A percentile compares a stretch with the other conserved stretches of the same genome.
Conservation (phyloP, 345 rosid species). For the Hevea brasiliensis region DNA sequence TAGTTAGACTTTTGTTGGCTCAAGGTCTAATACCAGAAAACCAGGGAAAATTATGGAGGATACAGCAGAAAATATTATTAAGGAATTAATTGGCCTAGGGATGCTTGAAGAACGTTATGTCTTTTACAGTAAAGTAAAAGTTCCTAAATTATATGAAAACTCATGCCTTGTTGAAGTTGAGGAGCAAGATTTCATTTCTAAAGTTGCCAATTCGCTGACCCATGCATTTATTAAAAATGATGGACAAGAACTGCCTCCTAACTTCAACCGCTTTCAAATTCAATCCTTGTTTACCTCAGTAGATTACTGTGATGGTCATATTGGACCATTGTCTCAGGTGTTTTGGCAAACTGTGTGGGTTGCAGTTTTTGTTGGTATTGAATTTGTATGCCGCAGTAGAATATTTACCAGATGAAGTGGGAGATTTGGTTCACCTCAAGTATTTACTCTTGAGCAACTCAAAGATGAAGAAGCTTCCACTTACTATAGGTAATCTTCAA, state of each 20-base stretch:
- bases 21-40: not conserved
- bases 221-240: not conserved
- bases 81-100: not conserved
- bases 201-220: not conserved
- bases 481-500: conserved; percentile 3
- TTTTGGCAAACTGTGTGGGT: not conserved
- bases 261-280: not conserved
- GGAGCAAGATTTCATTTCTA: not conserved
- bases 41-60: conserved; percentile 1
- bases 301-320: not conserved
- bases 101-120: not conserved
- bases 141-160: not conserved
- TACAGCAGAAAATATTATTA: not conserved
- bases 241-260: not conserved
- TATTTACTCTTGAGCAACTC: not conserved
- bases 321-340: not conserved
- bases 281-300: not conserved
- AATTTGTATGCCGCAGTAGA: not conserved
- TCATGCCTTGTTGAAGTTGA: not conserved
- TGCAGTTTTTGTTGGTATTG: conserved; percentile 13
- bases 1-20: not conserved
- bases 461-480: not conserved
- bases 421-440: conserved; percentile 14
- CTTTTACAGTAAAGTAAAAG: not conserved
- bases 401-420: conserved; percentile 6